Evolutionary conservation across 2,329 filamentous ascomycete genomes (phyloP), one percentile per base, ranked within the genome.

Genomic region (Arthroderma sp.): DNA sequence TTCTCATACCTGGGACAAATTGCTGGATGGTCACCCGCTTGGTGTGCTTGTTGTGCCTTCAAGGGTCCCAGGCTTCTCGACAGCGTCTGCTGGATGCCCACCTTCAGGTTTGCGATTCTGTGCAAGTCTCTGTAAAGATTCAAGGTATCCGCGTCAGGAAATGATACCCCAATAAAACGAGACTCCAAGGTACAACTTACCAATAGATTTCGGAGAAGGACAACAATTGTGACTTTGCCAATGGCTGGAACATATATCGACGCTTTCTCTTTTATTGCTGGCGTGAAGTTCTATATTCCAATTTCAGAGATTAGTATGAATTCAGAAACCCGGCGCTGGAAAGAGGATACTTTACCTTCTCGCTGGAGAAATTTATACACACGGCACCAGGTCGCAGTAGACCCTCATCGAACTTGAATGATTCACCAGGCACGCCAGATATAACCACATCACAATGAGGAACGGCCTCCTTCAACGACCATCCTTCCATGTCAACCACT

Each of bases 331-430:
- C 28, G 7, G 28, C 37, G 33, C 7, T 25, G 8, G 15, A n/a
- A 8, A 41, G 9, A 17, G 19, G 21, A 21, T 35, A 37, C 38
- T 15, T 21, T 66, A 82, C 80, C 78, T 91, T 88, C 73, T 87
- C 89, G 55, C 88, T 95, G 6, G 90, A 94, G 71, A 98, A 97
- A 75, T 98, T 98, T 76, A 98, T 91, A 78, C 93, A 98, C n/a
- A 95, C 88, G 31, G 88, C 91, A 52, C 93, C 93, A 58, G 95
- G 88, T 51, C 89, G 82, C 66, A 98, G 78, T 61, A 93, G 76
- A 55, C 88, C 81, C 2, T 85, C 86, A 4, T 91, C 88, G 25
- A 98, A 87, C 77, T 97, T 96, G 80, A 86, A 98, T 60, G 79
- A 81, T 62, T 95, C 87, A 23, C 84, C 82, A 0, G 93, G 93